Evolutionary conservation across 2,329 filamentous ascomycete genomes (phyloP).

Genomic region (Fusarium dlaminii): DNA sequence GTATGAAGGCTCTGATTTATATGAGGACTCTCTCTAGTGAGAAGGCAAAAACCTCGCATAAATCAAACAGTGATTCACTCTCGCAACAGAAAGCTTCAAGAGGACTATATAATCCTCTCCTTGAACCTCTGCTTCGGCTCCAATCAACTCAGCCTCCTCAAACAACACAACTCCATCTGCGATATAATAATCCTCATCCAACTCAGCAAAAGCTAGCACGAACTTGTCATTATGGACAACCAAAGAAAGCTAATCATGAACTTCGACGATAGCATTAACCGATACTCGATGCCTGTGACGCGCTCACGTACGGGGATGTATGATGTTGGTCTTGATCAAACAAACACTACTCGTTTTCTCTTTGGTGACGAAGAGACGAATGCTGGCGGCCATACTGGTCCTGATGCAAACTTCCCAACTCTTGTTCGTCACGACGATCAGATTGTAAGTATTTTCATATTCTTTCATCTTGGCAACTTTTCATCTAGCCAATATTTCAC

Average conservation of each 20-base stretch:
- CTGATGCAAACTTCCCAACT: constrained; percentile 88
- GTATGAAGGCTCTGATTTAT: not conserved
- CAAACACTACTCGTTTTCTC: constrained; percentile 85
- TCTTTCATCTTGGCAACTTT: constrained; percentile 7
- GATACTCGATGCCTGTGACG: constrained; percentile 93
- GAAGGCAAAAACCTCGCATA: not conserved
- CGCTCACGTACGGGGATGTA: constrained; percentile 73
- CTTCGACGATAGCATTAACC: constrained; percentile 71
- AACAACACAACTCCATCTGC: not conserved
- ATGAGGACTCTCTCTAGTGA: constrained; percentile 18
- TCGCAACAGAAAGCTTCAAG: not conserved
- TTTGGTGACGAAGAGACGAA: constrained; percentile 80
- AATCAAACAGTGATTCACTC: constrained; percentile 25
- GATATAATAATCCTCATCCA: not conserved
- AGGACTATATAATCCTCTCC: constrained; percentile 24
- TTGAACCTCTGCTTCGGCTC: not conserved
- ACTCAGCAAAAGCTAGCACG: not conserved
- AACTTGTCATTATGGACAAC: not conserved
- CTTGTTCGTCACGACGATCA: constrained; percentile 73
- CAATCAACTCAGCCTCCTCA: not conserved
- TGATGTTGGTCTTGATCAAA: constrained; percentile 78
- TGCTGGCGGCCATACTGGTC: constrained; percentile 60
- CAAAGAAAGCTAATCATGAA: constrained; percentile 33
- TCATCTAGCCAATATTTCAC: not conserved
- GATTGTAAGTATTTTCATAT: constrained; percentile 56